Conservation (phyloP, 345 rosid species). For the Luvunga scandens region DNA sequence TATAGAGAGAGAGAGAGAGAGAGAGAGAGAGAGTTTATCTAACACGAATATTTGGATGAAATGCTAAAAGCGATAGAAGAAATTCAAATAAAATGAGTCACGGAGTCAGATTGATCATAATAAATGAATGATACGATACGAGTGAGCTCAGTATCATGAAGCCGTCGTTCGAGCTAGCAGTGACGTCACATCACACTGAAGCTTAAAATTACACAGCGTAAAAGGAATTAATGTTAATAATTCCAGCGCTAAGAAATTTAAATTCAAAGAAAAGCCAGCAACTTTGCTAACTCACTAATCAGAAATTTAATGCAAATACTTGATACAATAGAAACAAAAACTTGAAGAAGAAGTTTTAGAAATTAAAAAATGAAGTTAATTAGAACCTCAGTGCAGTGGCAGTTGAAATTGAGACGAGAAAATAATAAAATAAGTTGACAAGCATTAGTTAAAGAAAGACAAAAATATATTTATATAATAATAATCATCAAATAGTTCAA, state of each 20-base stretch:
- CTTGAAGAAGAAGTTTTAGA: background rate
- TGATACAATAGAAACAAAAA: background rate
- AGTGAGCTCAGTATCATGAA: background rate
- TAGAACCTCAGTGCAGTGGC: background rate
- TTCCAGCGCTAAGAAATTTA: background rate
- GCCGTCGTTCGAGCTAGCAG: background rate
- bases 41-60: slow-evolving; percentile 29
- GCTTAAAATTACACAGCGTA: slow-evolving; percentile 12
- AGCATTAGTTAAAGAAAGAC: background rate
- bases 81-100: slow-evolving; percentile 31
- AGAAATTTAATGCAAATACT: background rate
- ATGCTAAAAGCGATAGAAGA: slow-evolving; percentile 27
- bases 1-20: slow-evolving; percentile 13
- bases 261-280: background rate
- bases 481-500: background rate
- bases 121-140: slow-evolving; percentile 38
- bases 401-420: background rate
- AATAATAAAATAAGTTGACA: background rate
- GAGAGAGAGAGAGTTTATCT: slow-evolving; percentile 16
- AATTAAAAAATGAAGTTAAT: background rate
- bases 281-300: background rate
- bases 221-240: background rate
- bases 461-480: no score
- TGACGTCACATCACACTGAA: slow-evolving; percentile 24
- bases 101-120: slow-evolving; percentile 41